Percentiles rank a stretch among this genome's conserved stretches.
phyloP scores from a whole-genome alignment of 805 yeast species.

The Saturnispora saitoi region DNA sequence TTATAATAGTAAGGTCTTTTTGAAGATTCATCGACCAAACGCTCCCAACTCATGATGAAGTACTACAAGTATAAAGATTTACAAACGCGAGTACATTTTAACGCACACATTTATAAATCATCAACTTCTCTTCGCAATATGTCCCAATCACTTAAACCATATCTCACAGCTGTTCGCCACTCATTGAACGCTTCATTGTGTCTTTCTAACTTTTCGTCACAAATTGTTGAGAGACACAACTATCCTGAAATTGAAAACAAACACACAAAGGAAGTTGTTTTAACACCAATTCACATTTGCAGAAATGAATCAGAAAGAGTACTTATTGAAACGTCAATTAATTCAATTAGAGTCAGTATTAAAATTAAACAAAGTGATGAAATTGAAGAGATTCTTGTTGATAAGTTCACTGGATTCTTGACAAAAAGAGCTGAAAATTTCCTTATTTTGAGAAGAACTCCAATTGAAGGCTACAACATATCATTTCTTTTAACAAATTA shows the following conservation, averaged over 20 bases:
- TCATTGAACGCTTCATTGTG: constrained; percentile 91
- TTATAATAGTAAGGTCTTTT: constrained; percentile 72
- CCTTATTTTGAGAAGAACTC: constrained; percentile 82
- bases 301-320: constrained; percentile 92
- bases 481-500: constrained; percentile 88
- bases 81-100: not conserved
- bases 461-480: constrained; percentile 85
- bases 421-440: constrained; percentile 95
- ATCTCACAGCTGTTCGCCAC: constrained; percentile 84
- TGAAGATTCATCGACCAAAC: constrained; percentile 45
- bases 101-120: not conserved
- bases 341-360: constrained; percentile 83
- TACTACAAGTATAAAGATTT: not conserved
- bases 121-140: constrained; percentile 1
- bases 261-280: constrained; percentile 72
- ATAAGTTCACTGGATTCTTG: constrained; percentile 86
- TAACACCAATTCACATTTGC: constrained; percentile 83
- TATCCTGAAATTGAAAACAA: constrained; percentile 90
- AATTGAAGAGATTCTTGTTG: constrained; percentile 88
- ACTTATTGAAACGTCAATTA: constrained; percentile 87
- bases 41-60: constrained; percentile 45
- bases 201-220: constrained; percentile 89
- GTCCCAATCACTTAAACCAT: constrained; percentile 97
- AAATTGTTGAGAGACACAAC: constrained; percentile 93
- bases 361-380: constrained; percentile 97